Evolutionary conservation across 2,329 filamentous ascomycete species (phyloP).

Genomic region (Aspergillus pseudotamarii): DNA sequence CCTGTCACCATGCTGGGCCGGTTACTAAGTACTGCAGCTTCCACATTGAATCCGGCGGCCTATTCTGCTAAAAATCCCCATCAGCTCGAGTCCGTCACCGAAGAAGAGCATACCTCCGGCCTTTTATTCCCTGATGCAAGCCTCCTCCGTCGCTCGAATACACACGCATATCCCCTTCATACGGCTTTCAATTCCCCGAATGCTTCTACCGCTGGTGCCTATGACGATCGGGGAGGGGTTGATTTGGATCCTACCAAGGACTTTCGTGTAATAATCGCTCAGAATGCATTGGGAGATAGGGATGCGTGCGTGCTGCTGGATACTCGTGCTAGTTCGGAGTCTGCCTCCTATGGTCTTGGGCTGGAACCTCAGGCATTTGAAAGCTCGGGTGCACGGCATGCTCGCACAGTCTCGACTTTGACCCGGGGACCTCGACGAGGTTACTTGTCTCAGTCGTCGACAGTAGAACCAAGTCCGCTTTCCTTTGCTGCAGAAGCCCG

Average conservation of each 20-base stretch:
- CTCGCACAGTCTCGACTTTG: constrained; percentile 41
- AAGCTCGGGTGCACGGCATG: constrained; percentile 33
- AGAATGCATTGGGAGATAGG: constrained; percentile 51
- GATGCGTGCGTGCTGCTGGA: constrained; percentile 52
- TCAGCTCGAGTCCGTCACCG: constrained; percentile 51
- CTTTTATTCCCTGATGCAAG: constrained; percentile 51
- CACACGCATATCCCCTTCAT: constrained; percentile 45
- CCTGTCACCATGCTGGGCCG: constrained; percentile 45
- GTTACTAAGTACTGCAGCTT: constrained; percentile 47
- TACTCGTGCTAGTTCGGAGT: constrained; percentile 37
- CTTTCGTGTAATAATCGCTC: constrained; percentile 50
- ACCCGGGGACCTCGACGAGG: constrained; percentile 39
- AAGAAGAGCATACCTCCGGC: constrained; percentile 53
- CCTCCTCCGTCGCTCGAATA: constrained; percentile 44
- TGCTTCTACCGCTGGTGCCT: constrained; percentile 45
- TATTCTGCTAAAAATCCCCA: constrained; percentile 41
- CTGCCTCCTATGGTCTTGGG: constrained; percentile 37
- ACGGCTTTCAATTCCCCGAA: constrained; percentile 48
- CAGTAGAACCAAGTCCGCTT: constrained; percentile 37
- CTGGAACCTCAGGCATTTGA: constrained; percentile 38
- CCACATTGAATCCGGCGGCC: constrained; percentile 45
- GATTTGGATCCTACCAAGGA: constrained; percentile 49
- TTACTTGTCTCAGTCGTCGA: constrained; percentile 37
- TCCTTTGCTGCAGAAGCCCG: constrained; percentile 37
- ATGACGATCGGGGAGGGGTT: constrained; percentile 51